phyloP scores from a whole-genome alignment of 352 stramenopile species.

The Globisporangium perplexum region DNA sequence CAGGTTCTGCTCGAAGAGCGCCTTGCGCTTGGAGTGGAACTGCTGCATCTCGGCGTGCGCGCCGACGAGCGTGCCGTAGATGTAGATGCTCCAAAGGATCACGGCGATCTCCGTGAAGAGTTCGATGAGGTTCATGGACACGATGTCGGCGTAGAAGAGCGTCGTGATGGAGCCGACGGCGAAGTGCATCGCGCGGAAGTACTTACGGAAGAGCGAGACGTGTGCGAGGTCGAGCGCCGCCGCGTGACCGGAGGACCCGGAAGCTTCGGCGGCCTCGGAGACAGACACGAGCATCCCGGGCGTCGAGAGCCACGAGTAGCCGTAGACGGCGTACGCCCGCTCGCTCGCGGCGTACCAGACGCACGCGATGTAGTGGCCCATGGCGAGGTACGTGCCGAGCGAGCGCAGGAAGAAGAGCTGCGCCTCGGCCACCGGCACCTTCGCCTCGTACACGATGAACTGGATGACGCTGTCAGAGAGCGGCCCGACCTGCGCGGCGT shows the following conservation, averaged over 20 bases:
- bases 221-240: conserved; percentile 17
- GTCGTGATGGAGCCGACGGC: conserved; percentile 61
- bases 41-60: conserved; percentile 51
- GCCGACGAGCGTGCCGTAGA: conserved; percentile 58
- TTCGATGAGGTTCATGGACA: conserved; percentile 62
- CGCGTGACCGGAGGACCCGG: conserved; percentile 1
- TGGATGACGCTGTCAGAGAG: conserved; percentile 50
- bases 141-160: conserved; percentile 63
- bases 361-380: conserved; percentile 59
- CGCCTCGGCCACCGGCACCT: conserved; percentile 33
- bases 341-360: conserved; percentile 51
- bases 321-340: conserved; percentile 25
- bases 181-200: conserved; percentile 58
- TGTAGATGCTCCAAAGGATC: conserved; percentile 64
- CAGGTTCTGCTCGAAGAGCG: conserved; percentile 59
- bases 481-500: conserved; percentile 24
- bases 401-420: conserved; percentile 42
- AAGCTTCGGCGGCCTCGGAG: conserved; percentile 4
- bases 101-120: conserved; percentile 49
- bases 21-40: conserved; percentile 33
- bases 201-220: conserved; percentile 47
- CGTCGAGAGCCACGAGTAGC: conserved; percentile 51
- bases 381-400: conserved; percentile 42
- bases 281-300: conserved; percentile 40
- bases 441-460: conserved; percentile 53